Percentiles rank a stretch among this genome's conserved stretches.
phyloP scores from a whole-genome alignment of 495 filamentous ascomycete genomes.

The Neurospora discreta region DNA sequence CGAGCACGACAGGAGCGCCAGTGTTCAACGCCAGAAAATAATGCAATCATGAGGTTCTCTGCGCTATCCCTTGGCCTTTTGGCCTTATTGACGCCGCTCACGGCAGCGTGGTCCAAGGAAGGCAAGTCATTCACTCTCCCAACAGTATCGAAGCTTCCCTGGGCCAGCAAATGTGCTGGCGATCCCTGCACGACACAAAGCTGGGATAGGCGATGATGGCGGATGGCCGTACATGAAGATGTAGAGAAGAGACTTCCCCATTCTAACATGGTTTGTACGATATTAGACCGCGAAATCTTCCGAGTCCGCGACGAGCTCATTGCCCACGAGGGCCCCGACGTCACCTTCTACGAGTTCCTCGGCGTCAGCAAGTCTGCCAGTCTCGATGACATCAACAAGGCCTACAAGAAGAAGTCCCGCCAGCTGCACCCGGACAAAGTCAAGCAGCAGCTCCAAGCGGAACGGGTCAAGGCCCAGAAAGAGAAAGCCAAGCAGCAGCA shows the following conservation, averaged over 20 bases:
- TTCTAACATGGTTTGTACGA: neutral
- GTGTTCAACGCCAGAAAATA: slow-evolving; percentile 2
- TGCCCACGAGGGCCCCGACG: slow-evolving; percentile 60
- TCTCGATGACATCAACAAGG: slow-evolving; percentile 85
- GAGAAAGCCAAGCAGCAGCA: slow-evolving; percentile 37
- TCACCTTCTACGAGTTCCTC: slow-evolving; percentile 94
- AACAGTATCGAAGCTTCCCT: neutral
- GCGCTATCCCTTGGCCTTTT: slow-evolving; percentile 43
- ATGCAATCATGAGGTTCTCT: slow-evolving; percentile 42
- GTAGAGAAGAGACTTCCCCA: neutral
- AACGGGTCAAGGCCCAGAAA: slow-evolving; percentile 48
- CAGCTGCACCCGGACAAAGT: slow-evolving; percentile 91
- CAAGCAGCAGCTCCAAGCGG: slow-evolving; percentile 66
- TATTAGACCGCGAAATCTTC: slow-evolving; percentile 92
- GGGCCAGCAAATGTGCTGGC: neutral
- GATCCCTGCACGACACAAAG: neutral
- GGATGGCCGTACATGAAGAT: neutral
- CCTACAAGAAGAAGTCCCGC: slow-evolving; percentile 77
- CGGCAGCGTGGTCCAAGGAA: slow-evolving; percentile 75
- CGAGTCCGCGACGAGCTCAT: slow-evolving; percentile 77
- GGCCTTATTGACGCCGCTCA: slow-evolving; percentile 47
- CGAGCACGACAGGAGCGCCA: neutral
- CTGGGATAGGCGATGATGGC: neutral
- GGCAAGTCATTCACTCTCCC: slow-evolving; percentile 39
- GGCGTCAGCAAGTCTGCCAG: slow-evolving; percentile 58